Evolutionary conservation across 1,139 yeast species (phyloP).

Genomic region (Taphrina confusa): DNA sequence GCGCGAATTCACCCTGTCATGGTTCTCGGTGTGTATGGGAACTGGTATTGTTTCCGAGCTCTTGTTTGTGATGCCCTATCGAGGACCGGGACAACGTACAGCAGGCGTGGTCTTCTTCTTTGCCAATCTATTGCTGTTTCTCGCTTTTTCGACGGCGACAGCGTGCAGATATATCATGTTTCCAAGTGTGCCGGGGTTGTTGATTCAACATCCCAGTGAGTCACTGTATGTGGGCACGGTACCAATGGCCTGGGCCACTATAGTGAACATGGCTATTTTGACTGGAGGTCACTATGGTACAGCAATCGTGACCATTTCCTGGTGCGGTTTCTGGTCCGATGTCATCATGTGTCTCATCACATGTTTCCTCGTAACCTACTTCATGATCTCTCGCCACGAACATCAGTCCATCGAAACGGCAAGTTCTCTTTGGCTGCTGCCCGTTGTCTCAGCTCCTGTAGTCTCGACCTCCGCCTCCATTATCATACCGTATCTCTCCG

Average conservation of each 20-base stretch:
- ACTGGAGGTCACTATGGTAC: conserved; percentile 23
- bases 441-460: conserved; percentile 28
- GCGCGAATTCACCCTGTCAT: conserved; percentile 34
- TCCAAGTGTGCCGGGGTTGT: conserved; percentile 16
- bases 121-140: conserved; percentile 22
- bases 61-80: conserved; percentile 33
- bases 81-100: conserved; percentile 31
- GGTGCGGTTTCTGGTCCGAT: conserved; percentile 28
- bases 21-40: conserved; percentile 36
- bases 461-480: conserved; percentile 26
- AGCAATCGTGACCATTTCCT: conserved; percentile 10
- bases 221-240: conserved; percentile 31
- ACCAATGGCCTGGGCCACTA: conserved; percentile 34
- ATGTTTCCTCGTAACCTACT: conserved; percentile 22
- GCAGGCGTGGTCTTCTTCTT: conserved; percentile 34
- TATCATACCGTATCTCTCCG: conserved; percentile 21
- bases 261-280: conserved; percentile 27
- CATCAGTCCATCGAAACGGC: conserved; percentile 15
- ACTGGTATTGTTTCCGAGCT: conserved; percentile 35
- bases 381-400: conserved; percentile 33
- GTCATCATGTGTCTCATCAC: conserved; percentile 17
- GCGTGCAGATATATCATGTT: conserved; percentile 21
- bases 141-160: conserved; percentile 14
- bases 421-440: conserved; percentile 33
- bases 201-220: conserved; percentile 26